Conservation (phyloP, 1,284 basidiomycete genomes). For the Tilletia horrida region DNA sequence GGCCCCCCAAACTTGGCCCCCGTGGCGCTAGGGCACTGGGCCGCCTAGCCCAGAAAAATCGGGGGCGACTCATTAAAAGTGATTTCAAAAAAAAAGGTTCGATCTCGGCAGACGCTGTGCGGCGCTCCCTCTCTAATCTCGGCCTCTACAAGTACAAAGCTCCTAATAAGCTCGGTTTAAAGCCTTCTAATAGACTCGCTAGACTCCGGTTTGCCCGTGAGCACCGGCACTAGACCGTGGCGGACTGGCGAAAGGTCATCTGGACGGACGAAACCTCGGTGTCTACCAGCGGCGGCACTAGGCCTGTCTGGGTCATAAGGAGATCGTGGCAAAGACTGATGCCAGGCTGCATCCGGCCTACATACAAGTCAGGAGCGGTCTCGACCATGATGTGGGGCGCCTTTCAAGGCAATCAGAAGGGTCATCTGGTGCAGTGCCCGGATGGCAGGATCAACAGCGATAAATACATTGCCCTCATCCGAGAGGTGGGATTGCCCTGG, state of each 20-base stretch:
- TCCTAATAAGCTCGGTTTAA: not conserved
- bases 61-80: too few relatives aligned
- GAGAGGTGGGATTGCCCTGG: not conserved
- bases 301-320: slow-evolving; percentile 6
- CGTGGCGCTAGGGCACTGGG: too few relatives aligned
- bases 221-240: slow-evolving; percentile 4
- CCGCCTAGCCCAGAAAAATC: too few relatives aligned
- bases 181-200: not conserved
- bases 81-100: too few relatives aligned
- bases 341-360: not conserved
- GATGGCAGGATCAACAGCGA: not conserved
- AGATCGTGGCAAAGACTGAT: not conserved
- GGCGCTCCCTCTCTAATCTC: not conserved
- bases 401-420: not conserved
- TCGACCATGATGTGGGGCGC: slow-evolving; percentile 5
- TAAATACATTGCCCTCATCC: not conserved
- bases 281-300: not conserved
- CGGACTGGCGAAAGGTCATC: not conserved
- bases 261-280: slow-evolving; percentile 6
- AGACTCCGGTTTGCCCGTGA: not conserved
- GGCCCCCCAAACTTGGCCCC: too few relatives aligned
- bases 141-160: slow-evolving; percentile 9
- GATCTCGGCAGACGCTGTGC: not conserved
- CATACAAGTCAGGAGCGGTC: not conserved
- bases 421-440: not conserved